Evolutionary conservation across 345 rosid genomes (phyloP), one percentile per base, ranked within the genome.

Genomic region (Nasturtium officinale): DNA sequence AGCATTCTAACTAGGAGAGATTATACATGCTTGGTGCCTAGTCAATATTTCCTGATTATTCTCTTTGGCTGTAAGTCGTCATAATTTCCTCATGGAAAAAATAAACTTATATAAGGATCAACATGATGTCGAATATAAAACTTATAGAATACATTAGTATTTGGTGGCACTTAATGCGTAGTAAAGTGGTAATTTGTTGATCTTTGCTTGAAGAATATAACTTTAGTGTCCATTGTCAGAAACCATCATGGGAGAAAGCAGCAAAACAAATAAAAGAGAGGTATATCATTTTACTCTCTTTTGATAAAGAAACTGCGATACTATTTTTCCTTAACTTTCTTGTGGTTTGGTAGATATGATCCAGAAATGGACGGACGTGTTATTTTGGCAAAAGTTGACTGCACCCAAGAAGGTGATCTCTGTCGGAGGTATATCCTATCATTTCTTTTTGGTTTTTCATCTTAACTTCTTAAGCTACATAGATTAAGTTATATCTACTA

Each of bases 221-320:
- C 63, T 72, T 72, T 28, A 47, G 11, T 54, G 28, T 67, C 72
- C 57, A 65, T 56, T 85, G 51, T 72, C 90, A 96, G 99, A 96
- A 89, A 89, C 92, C 98, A 51, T 89, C 99, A 12, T 95, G 99
- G 99, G 99, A 95, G 84, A 95, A 86, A 70, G 90, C 99, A 61
- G 97, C 98, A 50, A 86, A 83, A 71, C 84, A 82, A 75, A 79
- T 91, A 62, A 86, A 84, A 77, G 89, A 92, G 78, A 90, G 96
- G 99, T 95, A 55, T 50, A 56, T 6, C 76, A 28, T 32, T 65
- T 35, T 52, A 28, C 21, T 45, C 57, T 57, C 63, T 67, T 46
- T 42, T 11, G 23, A 30, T 38, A 47, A 45, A 75, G 38, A 5
- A 38, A 42, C 61, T 69, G 12, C 43, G 37, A 26, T 47, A 48